Base-by-base conservation (phyloP, 1,284 basidiomycete genomes). In the Earliella scabrosa region DNA sequence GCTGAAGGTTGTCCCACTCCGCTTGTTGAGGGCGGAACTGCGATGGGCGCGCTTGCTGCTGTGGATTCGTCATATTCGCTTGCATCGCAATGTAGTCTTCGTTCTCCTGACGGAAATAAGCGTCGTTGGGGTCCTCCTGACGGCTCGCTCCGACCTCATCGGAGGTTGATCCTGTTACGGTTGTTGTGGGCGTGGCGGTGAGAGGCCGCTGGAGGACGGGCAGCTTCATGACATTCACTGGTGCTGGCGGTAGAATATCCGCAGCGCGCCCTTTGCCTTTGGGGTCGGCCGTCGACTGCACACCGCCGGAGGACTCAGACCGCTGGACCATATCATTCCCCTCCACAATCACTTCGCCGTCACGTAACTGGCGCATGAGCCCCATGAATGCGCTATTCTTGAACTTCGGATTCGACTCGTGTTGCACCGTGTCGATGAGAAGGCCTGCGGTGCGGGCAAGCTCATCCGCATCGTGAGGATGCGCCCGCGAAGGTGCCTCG, bases 331-430 rank as follows among this genome's bases (percentile, higher is more conserved):
- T 86, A 51, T 89, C 76, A 67, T 92, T 87, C 18, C 90, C 93
- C 54, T 94, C 85, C 1, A 97, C 88, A 9, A 90, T 83, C n/a
- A 95, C 82, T 64, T 91, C 83, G 13, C 87, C 85, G 70, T 96
- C 93, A 23, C 93, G 82, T 40, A 98, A 74, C 65, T 92, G 88
- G 50, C 84, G 84, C 90, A 98, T 95, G 26, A 98, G 80, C 18
- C 82, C 81, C 77, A 98, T 80, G 71, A 98, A 98, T 60, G 86
- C 81, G 71, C 93, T 96, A 48, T 95, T 85, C 69, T 87, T 82
- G 70, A 98, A 95, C 72, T 98, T 98, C 40, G 88, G 85, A 68
- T 93, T 95, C 61, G 84, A 79, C 57, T 88, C 85, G 53, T 87
- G 74, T 65, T 81, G 78, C 40, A 95, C 81, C 27, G 88, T 82